A percentile compares a stretch with the other conserved stretches of the same genome.
phyloP scores from a whole-genome alignment of 75 land plant genomes.

The Pinus taeda region DNA sequence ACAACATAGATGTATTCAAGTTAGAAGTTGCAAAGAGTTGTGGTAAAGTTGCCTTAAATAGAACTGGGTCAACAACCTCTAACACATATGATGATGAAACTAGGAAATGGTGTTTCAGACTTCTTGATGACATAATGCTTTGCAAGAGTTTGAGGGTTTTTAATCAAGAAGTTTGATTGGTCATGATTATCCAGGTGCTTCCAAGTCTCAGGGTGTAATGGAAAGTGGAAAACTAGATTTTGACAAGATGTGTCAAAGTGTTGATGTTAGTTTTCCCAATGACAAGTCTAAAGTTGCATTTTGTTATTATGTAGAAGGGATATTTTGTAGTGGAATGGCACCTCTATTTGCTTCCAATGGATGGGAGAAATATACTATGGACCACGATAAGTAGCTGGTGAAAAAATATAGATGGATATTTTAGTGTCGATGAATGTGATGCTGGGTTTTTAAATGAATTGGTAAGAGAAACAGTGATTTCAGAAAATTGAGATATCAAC shows the following conservation, averaged over 20 bases:
- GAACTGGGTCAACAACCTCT: slow-evolving; percentile 66
- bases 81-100: slow-evolving; percentile 88
- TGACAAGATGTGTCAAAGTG: slow-evolving; percentile 6
- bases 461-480: slow-evolving; percentile 20
- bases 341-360: slow-evolving; percentile 10
- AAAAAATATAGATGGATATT: slow-evolving; percentile 26
- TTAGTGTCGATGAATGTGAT: slow-evolving; percentile 27
- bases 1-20: slow-evolving; percentile 2
- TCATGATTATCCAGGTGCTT: slow-evolving; percentile 9
- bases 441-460: slow-evolving; percentile 34
- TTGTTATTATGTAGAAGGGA: slow-evolving; percentile 29
- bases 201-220: slow-evolving; percentile 22
- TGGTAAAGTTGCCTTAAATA: slow-evolving; percentile 54
- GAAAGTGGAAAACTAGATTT: slow-evolving; percentile 7
- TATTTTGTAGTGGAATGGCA: slow-evolving; percentile 13
- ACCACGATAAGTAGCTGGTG: slow-evolving; percentile 25
- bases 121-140: slow-evolving; percentile 88
- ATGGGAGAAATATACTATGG: slow-evolving; percentile 30
- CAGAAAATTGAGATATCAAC: slow-evolving; percentile 33
- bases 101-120: slow-evolving; percentile 74
- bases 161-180: slow-evolving; percentile 27
- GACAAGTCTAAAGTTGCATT: slow-evolving; percentile 28
- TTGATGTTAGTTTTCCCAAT: slow-evolving; percentile 11
- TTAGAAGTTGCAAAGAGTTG: slow-evolving; percentile 19
- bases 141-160: slow-evolving; percentile 19